A percentile compares a stretch with the other conserved stretches of the same genome.
These are phyloP conservation scores for Fusarium anguioides DNA, from an alignment of 2,329 filamentous ascomycete genomes.

Conservation along the genomic window DNA sequence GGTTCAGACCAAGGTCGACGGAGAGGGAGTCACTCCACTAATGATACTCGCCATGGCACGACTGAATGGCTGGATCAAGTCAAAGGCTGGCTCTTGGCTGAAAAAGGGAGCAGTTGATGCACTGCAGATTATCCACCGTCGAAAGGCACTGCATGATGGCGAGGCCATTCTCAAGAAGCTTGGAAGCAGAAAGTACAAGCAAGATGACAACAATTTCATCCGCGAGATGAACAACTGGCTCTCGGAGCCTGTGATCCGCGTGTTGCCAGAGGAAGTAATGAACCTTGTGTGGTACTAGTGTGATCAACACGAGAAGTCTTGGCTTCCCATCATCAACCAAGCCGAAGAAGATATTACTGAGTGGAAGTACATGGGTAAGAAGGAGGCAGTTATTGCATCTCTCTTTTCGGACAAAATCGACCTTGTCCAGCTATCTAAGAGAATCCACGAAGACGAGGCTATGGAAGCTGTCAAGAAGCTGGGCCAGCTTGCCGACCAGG, in stretches of 20 bases:
- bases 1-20: neutral
- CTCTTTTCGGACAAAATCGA: neutral
- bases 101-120: neutral
- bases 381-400: neutral
- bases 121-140: neutral
- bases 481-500: neutral
- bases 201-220: neutral
- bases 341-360: neutral
- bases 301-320: conserved; percentile 1
- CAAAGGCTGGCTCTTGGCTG: neutral
- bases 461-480: conserved; percentile 2
- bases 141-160: neutral
- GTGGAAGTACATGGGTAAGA: neutral
- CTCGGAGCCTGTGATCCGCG: neutral
- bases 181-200: conserved; percentile 2
- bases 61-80: neutral
- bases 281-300: conserved; percentile 13
- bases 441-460: neutral
- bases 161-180: neutral
- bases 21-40: neutral
- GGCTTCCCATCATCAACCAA: neutral
- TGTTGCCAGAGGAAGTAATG: conserved; percentile 10
- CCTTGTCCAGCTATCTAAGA: neutral
- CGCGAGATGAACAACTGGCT: conserved; percentile 6
- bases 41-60: neutral